Conservation (phyloP, 768 basidiomycete genomes). For the Tephrocybe sp. region DNA sequence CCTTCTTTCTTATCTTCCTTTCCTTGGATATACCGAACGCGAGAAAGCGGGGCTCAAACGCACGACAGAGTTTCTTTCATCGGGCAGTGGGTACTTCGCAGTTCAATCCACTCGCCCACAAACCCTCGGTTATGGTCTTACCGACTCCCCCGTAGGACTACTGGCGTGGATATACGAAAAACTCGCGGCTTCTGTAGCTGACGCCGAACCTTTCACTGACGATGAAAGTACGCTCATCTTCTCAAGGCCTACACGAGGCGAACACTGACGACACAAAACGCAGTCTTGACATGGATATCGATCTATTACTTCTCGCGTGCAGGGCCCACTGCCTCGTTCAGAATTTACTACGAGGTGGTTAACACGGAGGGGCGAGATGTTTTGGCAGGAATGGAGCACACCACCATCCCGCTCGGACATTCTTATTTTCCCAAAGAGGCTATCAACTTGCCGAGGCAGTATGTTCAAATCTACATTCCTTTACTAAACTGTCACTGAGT, state of each 20-base stretch:
- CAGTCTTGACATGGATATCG: constrained; percentile 61
- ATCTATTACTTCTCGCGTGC: constrained; percentile 58
- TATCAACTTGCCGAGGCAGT: constrained; percentile 21
- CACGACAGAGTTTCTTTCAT: constrained; percentile 24
- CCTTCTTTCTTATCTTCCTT: constrained; percentile 21
- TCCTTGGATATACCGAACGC: constrained; percentile 19
- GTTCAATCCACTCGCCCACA: constrained; percentile 48
- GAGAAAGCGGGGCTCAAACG: constrained; percentile 35
- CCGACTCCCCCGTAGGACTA: constrained; percentile 56
- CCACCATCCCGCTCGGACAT: constrained; percentile 42
- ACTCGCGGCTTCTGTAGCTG: constrained; percentile 41
- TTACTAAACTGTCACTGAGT: too few relatives aligned
- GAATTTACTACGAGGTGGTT: constrained; percentile 54
- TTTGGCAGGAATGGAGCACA: constrained; percentile 7
- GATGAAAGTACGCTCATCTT: constrained; percentile 40
- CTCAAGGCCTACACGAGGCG: background rate
- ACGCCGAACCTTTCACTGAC: constrained; percentile 45
- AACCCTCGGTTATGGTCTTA: constrained; percentile 50
- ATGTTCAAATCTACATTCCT: background rate
- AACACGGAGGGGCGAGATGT: constrained; percentile 11
- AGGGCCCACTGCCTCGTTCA: constrained; percentile 53
- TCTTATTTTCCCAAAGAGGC: constrained; percentile 49
- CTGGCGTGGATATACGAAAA: constrained; percentile 57
- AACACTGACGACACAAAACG: background rate
- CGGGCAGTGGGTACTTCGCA: constrained; percentile 35